Evolutionary conservation across 1,284 basidiomycete species (phyloP), one percentile per base, ranked within the genome.

Genomic region (Moesziomyces antarcticus): DNA sequence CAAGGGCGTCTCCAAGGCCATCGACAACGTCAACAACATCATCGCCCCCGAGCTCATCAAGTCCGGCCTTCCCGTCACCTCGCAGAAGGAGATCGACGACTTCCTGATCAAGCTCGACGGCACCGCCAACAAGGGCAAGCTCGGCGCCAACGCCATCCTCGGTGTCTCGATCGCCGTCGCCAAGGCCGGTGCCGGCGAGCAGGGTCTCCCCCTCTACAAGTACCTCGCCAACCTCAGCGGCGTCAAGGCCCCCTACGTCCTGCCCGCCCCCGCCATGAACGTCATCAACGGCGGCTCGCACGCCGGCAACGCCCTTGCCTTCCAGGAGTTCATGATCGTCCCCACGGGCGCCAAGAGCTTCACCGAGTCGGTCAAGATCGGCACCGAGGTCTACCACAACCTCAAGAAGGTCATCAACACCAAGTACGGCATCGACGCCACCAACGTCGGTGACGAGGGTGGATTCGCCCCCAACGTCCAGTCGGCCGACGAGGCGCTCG

Each of bases 241-340:
- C 80, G 89, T 97, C 86, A 93, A 93, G 86, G 88, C 92, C 64
- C 96, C 96, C 48, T 98, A 91, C 87, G 56, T 80, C 21, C 78
- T 81, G 37, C 96, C 96, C 57, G 76, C 79, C 41, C 79, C 88
- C 86, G 85, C 97, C 94, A 56, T 91, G 93, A 99, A 99, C 87
- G 97, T 99, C 84, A 99, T 99, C 89, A 99, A 99, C 88, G 97
- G 97, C 87, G 97, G 97, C 77, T 97, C 94, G 76, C 97, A 99
- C 86, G 97, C 97, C 64, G 97, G 97, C 64, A 99, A 99, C 90
- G 94, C 95, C 86, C 92, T 99, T 75, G 97, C 61, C 58, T 81
- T 79, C 79, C 82, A 83, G 76, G 97, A 99, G 88, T 99, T 99
- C 89, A 99, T 99, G 97, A 90, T 99, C 79, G 89, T 98, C 75